Evolutionary conservation across 2,329 filamentous ascomycete genomes (phyloP).

Genomic region (Nigrospora oryzae): DNA sequence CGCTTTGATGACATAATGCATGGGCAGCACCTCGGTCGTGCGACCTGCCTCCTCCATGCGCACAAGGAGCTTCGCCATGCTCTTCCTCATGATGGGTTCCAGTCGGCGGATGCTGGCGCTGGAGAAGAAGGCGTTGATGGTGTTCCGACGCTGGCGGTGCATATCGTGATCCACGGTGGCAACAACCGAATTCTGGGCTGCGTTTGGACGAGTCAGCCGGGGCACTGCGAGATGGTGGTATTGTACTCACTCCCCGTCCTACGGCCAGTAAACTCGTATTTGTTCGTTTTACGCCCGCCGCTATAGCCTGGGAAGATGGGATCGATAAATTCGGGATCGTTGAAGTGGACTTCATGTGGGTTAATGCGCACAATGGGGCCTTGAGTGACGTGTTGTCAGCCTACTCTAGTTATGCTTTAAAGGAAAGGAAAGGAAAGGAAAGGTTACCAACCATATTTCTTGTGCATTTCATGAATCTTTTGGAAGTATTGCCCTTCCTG

Average conservation of each 20-base stretch:
- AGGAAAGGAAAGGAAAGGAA: not conserved
- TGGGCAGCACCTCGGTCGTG: constrained; percentile 1
- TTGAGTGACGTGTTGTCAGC: too few relatives aligned
- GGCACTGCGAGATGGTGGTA: too few relatives aligned
- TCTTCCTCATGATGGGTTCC: constrained; percentile 24
- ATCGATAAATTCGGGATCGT: constrained; percentile 19
- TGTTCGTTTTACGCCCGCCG: too few relatives aligned
- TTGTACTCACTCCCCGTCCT: too few relatives aligned
- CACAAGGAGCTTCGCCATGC: constrained; percentile 16
- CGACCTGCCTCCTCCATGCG: constrained; percentile 9
- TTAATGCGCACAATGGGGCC: constrained; percentile 24
- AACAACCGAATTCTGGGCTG: constrained; percentile 7
- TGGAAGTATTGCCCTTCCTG: constrained; percentile 19
- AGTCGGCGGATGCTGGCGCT: constrained; percentile 24
- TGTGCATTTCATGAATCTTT: constrained; percentile 23
- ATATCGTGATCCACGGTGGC: constrained; percentile 27
- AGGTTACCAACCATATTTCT: constrained; percentile 22
- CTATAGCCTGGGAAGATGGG: too few relatives aligned
- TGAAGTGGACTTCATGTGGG: constrained; percentile 18
- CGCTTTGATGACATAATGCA: constrained; percentile 1
- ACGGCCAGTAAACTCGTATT: too few relatives aligned
- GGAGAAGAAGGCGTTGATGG: constrained; percentile 34
- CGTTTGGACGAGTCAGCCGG: too few relatives aligned
- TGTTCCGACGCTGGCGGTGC: constrained; percentile 29
- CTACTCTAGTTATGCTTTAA: not conserved